Percentiles rank a stretch among this genome's conserved stretches.
Conservation (phyloP, 73 alveolate genomes). For the Symbiodinium pilosum region DNA sequence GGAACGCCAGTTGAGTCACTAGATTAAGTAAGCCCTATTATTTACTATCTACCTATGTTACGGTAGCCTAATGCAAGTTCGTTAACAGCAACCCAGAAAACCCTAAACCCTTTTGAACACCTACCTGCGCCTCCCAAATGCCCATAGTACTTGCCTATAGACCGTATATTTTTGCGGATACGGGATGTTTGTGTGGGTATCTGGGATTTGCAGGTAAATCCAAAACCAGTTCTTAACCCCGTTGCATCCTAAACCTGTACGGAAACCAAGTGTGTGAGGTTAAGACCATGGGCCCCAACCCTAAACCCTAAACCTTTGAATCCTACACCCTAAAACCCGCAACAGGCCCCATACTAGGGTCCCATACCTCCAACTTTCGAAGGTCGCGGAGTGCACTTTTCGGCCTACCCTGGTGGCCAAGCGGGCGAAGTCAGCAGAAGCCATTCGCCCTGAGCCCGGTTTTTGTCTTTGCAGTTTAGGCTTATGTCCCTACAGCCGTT, state of each 20-base stretch:
- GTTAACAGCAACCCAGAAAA: neutral
- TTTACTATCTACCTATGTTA: no score
- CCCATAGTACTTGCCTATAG: neutral
- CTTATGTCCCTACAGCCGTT: no score
- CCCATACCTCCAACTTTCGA: neutral
- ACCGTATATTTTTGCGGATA: neutral
- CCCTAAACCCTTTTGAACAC: neutral
- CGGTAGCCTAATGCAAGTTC: neutral
- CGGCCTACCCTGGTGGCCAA: conserved; percentile 46
- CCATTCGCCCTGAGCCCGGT: neutral
- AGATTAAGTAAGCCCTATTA: no score
- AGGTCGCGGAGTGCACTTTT: conserved; percentile 85
- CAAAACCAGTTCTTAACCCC: no score
- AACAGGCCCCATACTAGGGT: neutral
- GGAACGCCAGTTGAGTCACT: no score
- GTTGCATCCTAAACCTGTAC: no score
- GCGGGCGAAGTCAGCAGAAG: conserved; percentile 4
- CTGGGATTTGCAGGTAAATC: no score
- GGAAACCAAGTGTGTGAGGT: no score
- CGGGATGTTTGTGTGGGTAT: no score
- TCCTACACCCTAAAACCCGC: neutral
- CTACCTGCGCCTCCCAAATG: neutral
- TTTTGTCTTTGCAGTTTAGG: neutral
- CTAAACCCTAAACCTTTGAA: neutral
- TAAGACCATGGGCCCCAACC: neutral